Conservation (phyloP, 306 rosid species). For the Bauhinia variegata region DNA sequence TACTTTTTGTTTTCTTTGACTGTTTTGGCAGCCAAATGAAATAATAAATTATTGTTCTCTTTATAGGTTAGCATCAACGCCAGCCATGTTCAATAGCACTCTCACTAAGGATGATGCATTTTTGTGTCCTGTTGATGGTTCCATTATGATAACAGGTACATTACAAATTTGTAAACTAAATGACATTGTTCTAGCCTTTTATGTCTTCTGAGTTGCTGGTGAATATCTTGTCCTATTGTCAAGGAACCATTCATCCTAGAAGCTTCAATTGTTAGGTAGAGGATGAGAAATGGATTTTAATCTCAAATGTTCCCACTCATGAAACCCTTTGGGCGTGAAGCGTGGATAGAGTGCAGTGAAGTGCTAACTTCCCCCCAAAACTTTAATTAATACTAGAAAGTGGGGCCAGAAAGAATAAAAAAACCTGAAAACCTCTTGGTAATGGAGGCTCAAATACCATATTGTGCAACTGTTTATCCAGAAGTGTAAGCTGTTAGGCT, state of each 20-base stretch:
- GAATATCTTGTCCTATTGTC: background rate
- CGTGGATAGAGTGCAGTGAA: conserved; percentile 2
- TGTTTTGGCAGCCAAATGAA: conserved; percentile 25
- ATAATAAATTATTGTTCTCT: conserved; percentile 32
- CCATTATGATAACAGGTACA: conserved; percentile 95
- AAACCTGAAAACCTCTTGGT: background rate
- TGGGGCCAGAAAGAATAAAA: conserved; percentile 3
- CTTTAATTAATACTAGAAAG: conserved; percentile 10
- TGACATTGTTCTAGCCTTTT: conserved; percentile 23
- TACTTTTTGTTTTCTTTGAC: background rate
- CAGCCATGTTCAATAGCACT: conserved; percentile 96
- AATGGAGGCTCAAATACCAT: conserved; percentile 13
- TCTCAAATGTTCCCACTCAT: conserved; percentile 12
- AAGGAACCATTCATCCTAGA: conserved; percentile 14
- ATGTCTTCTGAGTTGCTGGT: conserved; percentile 17
- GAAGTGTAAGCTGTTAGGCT: conserved; percentile 18
- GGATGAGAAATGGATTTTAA: background rate
- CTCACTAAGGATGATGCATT: conserved; percentile 63
- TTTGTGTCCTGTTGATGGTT: conserved; percentile 82
- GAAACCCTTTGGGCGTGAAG: conserved; percentile 16
- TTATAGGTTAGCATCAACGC: conserved; percentile 90
- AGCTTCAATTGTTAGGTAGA: background rate
- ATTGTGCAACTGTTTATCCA: conserved; percentile 21
- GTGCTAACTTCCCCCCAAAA: conserved; percentile 1
- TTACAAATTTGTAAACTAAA: conserved; percentile 25